Conservation (phyloP, 1,284 basidiomycete genomes). For the Cryptococcus maquisensis region DNA sequence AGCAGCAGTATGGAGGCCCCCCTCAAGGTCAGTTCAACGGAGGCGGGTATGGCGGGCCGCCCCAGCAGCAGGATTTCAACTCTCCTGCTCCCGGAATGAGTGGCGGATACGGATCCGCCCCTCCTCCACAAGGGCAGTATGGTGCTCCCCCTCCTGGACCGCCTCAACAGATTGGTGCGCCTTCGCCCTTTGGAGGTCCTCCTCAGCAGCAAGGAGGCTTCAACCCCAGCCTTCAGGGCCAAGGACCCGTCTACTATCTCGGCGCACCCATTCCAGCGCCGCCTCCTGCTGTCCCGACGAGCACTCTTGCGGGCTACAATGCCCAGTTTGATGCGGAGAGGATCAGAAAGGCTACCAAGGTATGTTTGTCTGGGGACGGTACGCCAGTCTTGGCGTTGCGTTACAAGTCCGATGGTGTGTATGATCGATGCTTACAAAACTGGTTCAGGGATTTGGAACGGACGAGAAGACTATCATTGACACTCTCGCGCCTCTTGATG, state of each 20-base stretch:
- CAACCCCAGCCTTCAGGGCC: constrained; percentile 17
- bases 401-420: not conserved
- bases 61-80: constrained; percentile 14
- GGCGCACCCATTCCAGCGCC: constrained; percentile 43
- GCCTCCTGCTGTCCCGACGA: constrained; percentile 38
- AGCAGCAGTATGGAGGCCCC: constrained; percentile 14
- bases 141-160: constrained; percentile 11
- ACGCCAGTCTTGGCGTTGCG: not conserved
- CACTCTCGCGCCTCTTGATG: constrained; percentile 40
- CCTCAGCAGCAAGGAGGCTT: constrained; percentile 9
- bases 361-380: constrained; percentile 9
- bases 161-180: constrained; percentile 17
- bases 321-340: constrained; percentile 46
- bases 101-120: constrained; percentile 11
- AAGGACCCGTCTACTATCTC: constrained; percentile 32
- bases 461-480: constrained; percentile 47
- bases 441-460: constrained; percentile 44
- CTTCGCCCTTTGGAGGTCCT: constrained; percentile 7
- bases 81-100: constrained; percentile 2
- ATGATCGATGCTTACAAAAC: not conserved
- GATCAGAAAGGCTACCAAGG: constrained; percentile 49
- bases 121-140: constrained; percentile 8
- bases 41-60: constrained; percentile 18
- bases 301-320: constrained; percentile 41
- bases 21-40: not conserved